phyloP scores from a whole-genome alignment of 805 yeast species.

The Brettanomyces anomalus region DNA sequence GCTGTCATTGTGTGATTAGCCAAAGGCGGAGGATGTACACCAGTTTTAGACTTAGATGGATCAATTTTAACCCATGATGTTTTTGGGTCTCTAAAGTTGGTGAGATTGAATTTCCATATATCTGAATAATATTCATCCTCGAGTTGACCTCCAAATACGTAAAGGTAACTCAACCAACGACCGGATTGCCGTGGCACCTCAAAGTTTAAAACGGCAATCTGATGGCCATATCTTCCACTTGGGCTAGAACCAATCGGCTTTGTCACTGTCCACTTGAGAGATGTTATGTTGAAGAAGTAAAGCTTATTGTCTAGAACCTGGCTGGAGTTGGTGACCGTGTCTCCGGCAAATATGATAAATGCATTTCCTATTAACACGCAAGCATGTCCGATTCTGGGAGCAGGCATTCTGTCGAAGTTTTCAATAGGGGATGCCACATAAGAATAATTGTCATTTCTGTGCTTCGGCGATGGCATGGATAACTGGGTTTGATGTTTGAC shows the following conservation, averaged over 20 bases:
- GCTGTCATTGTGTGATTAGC: slow-evolving; percentile 88
- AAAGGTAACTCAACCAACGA: slow-evolving; percentile 43
- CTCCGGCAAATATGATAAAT: slow-evolving; percentile 93
- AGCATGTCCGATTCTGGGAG: slow-evolving; percentile 96
- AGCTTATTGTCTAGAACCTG: slow-evolving; percentile 84
- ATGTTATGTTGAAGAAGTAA: slow-evolving; percentile 74
- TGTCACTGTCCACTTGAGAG: slow-evolving; percentile 74
- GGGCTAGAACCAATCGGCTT: slow-evolving; percentile 71
- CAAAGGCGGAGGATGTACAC: slow-evolving; percentile 60
- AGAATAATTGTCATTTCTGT: slow-evolving; percentile 19
- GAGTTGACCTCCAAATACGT: slow-evolving; percentile 91
- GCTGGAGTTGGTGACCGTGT: slow-evolving; percentile 70
- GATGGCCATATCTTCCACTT: slow-evolving; percentile 89
- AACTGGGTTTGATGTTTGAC: slow-evolving; percentile 10
- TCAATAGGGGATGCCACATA: slow-evolving; percentile 47
- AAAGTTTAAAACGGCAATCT: slow-evolving; percentile 66
- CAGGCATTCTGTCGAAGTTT: slow-evolving; percentile 73
- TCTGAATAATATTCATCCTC: slow-evolving; percentile 76
- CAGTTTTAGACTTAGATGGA: slow-evolving; percentile 28
- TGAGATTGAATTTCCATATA: slow-evolving; percentile 76
- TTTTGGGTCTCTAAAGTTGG: slow-evolving; percentile 72
- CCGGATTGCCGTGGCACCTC: slow-evolving; percentile 34
- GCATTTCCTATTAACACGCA: slow-evolving; percentile 90
- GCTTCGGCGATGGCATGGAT: neutral
- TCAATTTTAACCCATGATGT: slow-evolving; percentile 76